Evolutionary conservation across 2,329 filamentous ascomycete species (phyloP), one percentile per base, ranked within the genome.

Genomic region (Talaromyces sp.): DNA sequence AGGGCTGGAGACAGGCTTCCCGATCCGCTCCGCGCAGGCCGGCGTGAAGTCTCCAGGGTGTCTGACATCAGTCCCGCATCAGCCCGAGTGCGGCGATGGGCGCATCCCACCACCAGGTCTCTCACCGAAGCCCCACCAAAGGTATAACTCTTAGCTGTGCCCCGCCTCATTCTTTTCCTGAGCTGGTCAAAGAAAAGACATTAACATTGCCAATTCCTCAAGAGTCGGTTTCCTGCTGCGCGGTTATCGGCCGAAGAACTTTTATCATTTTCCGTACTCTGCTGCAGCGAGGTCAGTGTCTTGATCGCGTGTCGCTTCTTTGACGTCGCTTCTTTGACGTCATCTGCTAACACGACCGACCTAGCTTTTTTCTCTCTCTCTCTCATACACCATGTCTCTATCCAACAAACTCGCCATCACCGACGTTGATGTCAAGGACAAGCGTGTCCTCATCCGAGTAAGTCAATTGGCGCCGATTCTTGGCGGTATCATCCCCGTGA

Each of bases 331-430:
- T 17, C 49, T 19, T 52, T 55, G 53, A 55, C 53, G 53, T 35
- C 53, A 35, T 35, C n/a, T 46, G 9, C 43, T 46, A 46, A 46
- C 19, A 46, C 43, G n/a, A 24, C 19, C 43, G 8, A 46, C 8
- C 43, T 24, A 41, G 46, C 19, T 52, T 29, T 29, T 10, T 17
- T 52, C 10, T 26, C 24, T 52, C 46, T 27, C 8, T 14, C 9
- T 43, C 14, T 26, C 31, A 56, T 46, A 46, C 24, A 35, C 41
- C 38, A 99, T 99, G 95, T 98, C 95, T 87, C 91, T 99, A 76
- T 90, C 93, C 72, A 97, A 88, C 86, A 99, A 99, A 86, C 90
- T 99, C 72, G 90, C 92, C 69, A 97, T 99, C 80, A 90, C 87
- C 68, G 93, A 99, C 75, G 88, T 96, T 73, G 93, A 99, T 80